phyloP scores from a whole-genome alignment of 176 grass and related monocot species.

The Musa schizocarpa region DNA sequence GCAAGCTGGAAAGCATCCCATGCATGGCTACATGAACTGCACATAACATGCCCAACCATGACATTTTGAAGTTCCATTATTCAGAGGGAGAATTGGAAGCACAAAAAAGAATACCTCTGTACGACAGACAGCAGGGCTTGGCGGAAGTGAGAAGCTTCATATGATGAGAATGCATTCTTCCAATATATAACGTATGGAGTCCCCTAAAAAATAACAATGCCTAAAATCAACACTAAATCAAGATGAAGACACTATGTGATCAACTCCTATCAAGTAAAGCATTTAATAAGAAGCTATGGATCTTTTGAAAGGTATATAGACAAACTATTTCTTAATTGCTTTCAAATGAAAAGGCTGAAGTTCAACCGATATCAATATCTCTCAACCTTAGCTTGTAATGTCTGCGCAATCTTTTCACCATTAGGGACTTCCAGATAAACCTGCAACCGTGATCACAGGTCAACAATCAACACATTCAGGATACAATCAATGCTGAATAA shows the following conservation, averaged over 20 bases:
- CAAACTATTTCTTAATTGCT: not conserved
- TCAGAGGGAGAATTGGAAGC: not conserved
- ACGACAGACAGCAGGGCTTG: conserved; percentile 51
- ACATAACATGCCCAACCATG: conserved; percentile 22
- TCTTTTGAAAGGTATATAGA: not conserved
- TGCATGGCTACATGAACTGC: conserved; percentile 59
- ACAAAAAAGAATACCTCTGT: conserved; percentile 41
- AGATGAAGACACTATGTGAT: not conserved
- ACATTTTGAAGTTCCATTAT: conserved; percentile 5
- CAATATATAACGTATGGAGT: conserved; percentile 71
- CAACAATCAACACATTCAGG: not conserved
- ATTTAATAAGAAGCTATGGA: not conserved
- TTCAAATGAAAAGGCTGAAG: not conserved
- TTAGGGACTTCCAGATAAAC: conserved; percentile 71
- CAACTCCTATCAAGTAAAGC: not conserved
- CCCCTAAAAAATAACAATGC: conserved; percentile 32
- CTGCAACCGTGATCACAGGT: conserved; percentile 14
- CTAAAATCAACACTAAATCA: not conserved
- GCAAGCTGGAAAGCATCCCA: conserved; percentile 85
- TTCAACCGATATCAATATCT: not conserved
- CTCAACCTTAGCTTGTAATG: conserved; percentile 50
- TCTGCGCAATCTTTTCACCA: conserved; percentile 48
- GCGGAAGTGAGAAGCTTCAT: conserved; percentile 58
- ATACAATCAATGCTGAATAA: not conserved
- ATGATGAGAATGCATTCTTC: conserved; percentile 55